Percentiles rank a stretch among this genome's conserved stretches.
Evolutionary conservation across 1,284 basidiomycete genomes (phyloP).

Genomic region (Meripilus lineatus): DNA sequence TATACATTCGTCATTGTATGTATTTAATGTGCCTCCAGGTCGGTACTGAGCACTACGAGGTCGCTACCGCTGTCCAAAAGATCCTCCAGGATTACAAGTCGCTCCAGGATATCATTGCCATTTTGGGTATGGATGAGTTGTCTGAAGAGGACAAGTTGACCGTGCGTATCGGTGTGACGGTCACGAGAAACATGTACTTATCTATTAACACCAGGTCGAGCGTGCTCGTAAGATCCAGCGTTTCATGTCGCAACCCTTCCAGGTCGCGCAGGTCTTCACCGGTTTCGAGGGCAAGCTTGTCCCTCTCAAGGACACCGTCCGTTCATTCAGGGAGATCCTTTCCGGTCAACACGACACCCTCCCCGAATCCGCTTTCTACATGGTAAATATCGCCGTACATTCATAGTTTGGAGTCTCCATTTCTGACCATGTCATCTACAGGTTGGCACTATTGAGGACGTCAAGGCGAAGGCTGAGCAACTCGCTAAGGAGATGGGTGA

Average conservation of each 20-base stretch:
- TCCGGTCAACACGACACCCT: constrained; percentile 83
- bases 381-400: constrained; percentile 39
- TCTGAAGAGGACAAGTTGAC: constrained; percentile 99
- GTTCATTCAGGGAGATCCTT: constrained; percentile 96
- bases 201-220: constrained; percentile 53
- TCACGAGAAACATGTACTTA: not conserved
- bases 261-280: constrained; percentile 99
- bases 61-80: constrained; percentile 95
- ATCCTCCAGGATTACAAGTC: constrained; percentile 99
- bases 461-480: constrained; percentile 94
- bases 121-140: constrained; percentile 99
- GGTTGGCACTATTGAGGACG: constrained; percentile 91
- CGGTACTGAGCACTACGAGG: constrained; percentile 88
- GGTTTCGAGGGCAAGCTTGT: constrained; percentile 98
- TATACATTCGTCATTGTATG: constrained; percentile 4
- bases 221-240: constrained; percentile 89
- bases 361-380: constrained; percentile 94
- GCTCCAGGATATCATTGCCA: constrained; percentile 94
- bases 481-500: constrained; percentile 88
- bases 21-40: constrained; percentile 35
- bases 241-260: constrained; percentile 99
- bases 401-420: not conserved
- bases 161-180: constrained; percentile 42
- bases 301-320: constrained; percentile 86
- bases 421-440: constrained; percentile 16